Evolutionary conservation across 2,329 filamentous ascomycete species (phyloP).

Genomic region (Aspergillus texensis): DNA sequence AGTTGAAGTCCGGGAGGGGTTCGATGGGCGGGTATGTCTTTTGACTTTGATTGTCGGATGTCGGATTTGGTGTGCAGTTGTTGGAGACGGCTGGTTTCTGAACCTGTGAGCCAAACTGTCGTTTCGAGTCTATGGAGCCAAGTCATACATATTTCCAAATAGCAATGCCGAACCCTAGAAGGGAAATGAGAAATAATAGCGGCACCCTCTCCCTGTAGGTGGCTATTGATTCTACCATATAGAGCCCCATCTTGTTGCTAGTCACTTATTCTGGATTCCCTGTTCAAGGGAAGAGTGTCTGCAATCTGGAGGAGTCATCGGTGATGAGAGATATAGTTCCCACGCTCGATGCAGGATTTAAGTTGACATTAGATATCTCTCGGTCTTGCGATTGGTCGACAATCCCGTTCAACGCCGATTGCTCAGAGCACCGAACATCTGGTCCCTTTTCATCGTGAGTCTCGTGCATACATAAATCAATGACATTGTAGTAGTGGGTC

Average conservation of each 20-base stretch:
- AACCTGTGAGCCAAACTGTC: neutral
- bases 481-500: neutral
- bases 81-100: neutral
- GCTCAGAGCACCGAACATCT: conserved; percentile 14
- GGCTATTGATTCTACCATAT: neutral
- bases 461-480: neutral
- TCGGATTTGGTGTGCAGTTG: neutral
- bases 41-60: neutral
- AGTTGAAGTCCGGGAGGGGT: conserved; percentile 54
- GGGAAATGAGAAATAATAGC: neutral
- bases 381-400: conserved; percentile 17
- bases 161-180: neutral
- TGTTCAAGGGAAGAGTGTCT: neutral
- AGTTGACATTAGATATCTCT: conserved; percentile 11
- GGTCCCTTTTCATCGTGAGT: neutral
- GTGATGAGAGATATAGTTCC: neutral
- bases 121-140: too few relatives aligned
- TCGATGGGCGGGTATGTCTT: conserved; percentile 32
- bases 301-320: neutral
- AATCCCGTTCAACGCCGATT: conserved; percentile 20
- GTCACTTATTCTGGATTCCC: neutral
- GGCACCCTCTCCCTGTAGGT: neutral
- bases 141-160: neutral
- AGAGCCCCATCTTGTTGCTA: neutral
- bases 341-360: neutral